Percentiles rank a stretch among this genome's conserved stretches.
These are phyloP conservation scores for Cadophora malorum DNA, from an alignment of 2,329 filamentous ascomycete species.

Conservation along the genomic window DNA sequence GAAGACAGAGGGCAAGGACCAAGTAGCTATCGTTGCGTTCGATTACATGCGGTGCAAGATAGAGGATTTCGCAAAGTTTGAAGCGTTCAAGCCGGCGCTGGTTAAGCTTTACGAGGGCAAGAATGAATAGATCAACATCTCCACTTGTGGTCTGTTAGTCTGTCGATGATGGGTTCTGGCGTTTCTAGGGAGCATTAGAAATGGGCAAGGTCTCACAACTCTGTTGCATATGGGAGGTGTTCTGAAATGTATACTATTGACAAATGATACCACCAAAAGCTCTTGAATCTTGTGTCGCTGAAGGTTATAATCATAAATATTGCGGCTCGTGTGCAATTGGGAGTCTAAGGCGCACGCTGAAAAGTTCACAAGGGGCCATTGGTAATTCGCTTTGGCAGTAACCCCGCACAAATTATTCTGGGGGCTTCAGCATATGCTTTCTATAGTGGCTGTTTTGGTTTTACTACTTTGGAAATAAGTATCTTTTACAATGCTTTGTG, in stretches of 20 bases:
- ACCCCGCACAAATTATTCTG: not conserved
- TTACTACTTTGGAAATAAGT: not conserved
- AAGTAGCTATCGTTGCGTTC: constrained; percentile 75
- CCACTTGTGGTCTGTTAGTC: not conserved
- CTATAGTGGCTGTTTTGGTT: not conserved
- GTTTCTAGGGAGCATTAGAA: not conserved
- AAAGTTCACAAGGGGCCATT: not conserved
- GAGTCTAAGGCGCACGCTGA: not conserved
- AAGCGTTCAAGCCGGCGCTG: constrained; percentile 66
- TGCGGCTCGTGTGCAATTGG: no score
- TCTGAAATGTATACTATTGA: not conserved
- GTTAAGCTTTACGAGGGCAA: constrained; percentile 59
- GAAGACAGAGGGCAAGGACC: constrained; percentile 54
- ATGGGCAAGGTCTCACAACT: constrained; percentile 5
- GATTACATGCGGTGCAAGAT: constrained; percentile 79
- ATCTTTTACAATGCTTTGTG: not conserved
- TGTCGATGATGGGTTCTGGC: not conserved
- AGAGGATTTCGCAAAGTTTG: constrained; percentile 72
- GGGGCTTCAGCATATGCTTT: not conserved
- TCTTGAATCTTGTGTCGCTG: not conserved
- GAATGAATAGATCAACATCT: constrained; percentile 27
- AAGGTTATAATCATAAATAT: not conserved
- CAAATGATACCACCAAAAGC: constrained; percentile 16
- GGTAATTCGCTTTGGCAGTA: not conserved
- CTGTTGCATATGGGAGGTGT: constrained; percentile 17